These are phyloP conservation scores for Cryptococcus sp. DNA, from an alignment of 1,284 basidiomycete species.

Conservation along the genomic window DNA sequence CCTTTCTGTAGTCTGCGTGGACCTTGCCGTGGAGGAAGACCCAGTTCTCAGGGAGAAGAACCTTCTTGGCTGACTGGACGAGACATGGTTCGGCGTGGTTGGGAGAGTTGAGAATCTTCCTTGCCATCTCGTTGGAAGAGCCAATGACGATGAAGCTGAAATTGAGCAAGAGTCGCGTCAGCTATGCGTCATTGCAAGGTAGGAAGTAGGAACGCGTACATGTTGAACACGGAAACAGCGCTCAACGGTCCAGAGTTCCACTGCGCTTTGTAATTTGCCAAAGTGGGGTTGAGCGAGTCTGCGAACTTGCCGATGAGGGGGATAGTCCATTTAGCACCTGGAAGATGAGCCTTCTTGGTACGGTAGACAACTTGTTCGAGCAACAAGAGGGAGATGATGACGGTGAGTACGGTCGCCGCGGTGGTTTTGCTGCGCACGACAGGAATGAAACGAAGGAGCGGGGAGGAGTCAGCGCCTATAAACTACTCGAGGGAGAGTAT, in stretches of 20 bases:
- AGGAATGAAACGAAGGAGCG: not conserved
- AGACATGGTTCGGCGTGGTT: slow-evolving; percentile 88
- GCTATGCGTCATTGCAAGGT: not conserved
- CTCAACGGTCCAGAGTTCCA: slow-evolving; percentile 84
- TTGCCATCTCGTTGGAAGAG: slow-evolving; percentile 82
- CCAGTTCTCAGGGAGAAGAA: slow-evolving; percentile 91
- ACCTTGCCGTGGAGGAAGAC: slow-evolving; percentile 94
- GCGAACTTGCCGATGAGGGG: slow-evolving; percentile 91
- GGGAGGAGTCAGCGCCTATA: not conserved
- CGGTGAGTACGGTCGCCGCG: slow-evolving; percentile 45
- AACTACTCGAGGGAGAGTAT: not conserved
- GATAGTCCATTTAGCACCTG: slow-evolving; percentile 87
- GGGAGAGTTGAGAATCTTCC: slow-evolving; percentile 92
- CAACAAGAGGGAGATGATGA: slow-evolving; percentile 49
- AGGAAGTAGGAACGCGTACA: slow-evolving; percentile 61
- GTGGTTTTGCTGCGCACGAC: slow-evolving; percentile 43
- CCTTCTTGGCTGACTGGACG: slow-evolving; percentile 86
- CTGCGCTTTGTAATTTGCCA: slow-evolving; percentile 85
- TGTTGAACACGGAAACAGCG: slow-evolving; percentile 91
- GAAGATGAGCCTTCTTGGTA: slow-evolving; percentile 80
- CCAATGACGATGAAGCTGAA: slow-evolving; percentile 95
- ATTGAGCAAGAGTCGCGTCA: not conserved
- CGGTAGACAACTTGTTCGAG: slow-evolving; percentile 74
- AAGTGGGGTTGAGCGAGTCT: slow-evolving; percentile 81
- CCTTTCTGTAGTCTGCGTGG: slow-evolving; percentile 92